Percentiles rank a stretch among this genome's conserved stretches.
These are phyloP conservation scores for Alternaria postmessia DNA, from an alignment of 2,329 filamentous ascomycete species.

Conservation along the genomic window DNA sequence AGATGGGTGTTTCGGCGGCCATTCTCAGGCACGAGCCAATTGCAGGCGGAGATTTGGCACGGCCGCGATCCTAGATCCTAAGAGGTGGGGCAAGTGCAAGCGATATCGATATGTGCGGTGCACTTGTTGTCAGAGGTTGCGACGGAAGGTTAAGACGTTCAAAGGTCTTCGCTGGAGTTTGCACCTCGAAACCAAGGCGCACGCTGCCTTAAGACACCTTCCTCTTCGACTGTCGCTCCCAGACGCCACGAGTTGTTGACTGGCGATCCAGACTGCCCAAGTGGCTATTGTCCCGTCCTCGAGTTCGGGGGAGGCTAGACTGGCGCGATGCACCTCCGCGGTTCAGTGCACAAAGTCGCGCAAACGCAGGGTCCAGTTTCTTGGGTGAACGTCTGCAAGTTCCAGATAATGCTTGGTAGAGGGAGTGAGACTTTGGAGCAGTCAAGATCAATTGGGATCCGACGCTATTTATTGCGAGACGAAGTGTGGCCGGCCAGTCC, in stretches of 20 bases:
- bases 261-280: conserved; percentile 19
- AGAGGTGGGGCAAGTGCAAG: conserved; percentile 8
- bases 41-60: conserved; percentile 11
- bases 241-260: conserved; percentile 14
- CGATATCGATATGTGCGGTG: conserved; percentile 7
- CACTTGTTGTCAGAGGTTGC: not conserved
- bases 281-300: conserved; percentile 12
- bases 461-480: conserved; percentile 12
- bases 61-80: conserved; percentile 11
- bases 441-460: not conserved
- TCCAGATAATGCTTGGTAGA: not conserved
- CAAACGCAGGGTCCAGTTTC: conserved; percentile 2
- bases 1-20: conserved; percentile 28
- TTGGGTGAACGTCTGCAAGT: not conserved
- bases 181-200: not conserved
- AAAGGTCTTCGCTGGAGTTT: conserved; percentile 1
- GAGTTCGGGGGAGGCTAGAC: conserved; percentile 7
- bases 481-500: not conserved
- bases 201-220: conserved; percentile 20
- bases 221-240: conserved; percentile 21
- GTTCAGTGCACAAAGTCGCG: conserved; percentile 9
- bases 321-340: conserved; percentile 11
- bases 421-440: not conserved
- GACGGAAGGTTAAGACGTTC: not conserved
- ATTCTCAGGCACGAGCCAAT: conserved; percentile 39